Percentiles rank a stretch among this genome's conserved stretches.
These are phyloP conservation scores for Cutaneotrichosporon arboriforme DNA, from an alignment of 1,284 basidiomycete species.

Conservation along the genomic window DNA sequence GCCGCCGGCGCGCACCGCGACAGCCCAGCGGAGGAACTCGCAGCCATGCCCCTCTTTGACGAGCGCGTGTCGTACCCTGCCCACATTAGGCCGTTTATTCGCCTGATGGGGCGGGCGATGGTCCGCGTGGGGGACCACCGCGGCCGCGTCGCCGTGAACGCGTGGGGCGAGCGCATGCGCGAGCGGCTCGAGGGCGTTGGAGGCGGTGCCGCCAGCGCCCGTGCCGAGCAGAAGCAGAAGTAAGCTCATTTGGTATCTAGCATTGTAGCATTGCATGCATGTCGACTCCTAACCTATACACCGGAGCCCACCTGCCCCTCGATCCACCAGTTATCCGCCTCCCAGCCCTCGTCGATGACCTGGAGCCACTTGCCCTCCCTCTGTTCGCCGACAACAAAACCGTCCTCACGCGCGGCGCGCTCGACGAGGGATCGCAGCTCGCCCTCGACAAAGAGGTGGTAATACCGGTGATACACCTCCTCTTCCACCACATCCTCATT, in stretches of 20 bases:
- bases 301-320: constrained; percentile 40
- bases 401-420: constrained; percentile 60
- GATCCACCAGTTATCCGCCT: constrained; percentile 53
- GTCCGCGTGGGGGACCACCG: constrained; percentile 23
- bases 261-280: constrained; percentile 10
- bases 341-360: constrained; percentile 73
- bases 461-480: constrained; percentile 74
- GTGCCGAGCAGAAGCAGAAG: background rate
- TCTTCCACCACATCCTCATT: background rate
- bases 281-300: background rate
- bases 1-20: background rate
- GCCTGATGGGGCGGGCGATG: constrained; percentile 26
- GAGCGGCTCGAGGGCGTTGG: background rate
- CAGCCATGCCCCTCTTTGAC: constrained; percentile 1
- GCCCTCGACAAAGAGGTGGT: constrained; percentile 81
- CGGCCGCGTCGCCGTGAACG: constrained; percentile 9
- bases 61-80: constrained; percentile 13
- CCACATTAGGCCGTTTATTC: constrained; percentile 32
- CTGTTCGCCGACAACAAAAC: constrained; percentile 42
- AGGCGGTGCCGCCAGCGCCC: too few species aligned
- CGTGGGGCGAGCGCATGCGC: constrained; percentile 2
- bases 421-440: constrained; percentile 63
- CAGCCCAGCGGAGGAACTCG: background rate
- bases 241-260: background rate
- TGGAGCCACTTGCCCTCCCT: constrained; percentile 53